Evolutionary conservation across 208 protist genomes (phyloP).

Genomic region (Leptomonas pyrrhocoris): DNA sequence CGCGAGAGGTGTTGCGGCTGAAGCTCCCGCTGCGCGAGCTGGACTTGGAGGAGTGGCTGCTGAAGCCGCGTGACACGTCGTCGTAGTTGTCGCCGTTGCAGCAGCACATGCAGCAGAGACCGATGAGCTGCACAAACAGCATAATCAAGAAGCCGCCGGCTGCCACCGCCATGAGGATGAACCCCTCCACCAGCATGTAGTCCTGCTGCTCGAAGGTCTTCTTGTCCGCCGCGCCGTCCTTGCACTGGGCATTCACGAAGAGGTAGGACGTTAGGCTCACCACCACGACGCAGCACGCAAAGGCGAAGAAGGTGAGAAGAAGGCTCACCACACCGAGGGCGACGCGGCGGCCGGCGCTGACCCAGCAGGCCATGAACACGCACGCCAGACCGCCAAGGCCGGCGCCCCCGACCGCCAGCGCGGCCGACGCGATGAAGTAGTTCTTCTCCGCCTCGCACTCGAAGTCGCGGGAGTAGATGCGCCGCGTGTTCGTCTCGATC

Average conservation of each 20-base stretch:
- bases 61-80: conserved; percentile 10
- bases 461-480: conserved; percentile 16
- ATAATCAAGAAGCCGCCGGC: conserved; percentile 35
- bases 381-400: conserved; percentile 16
- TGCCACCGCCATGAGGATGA: conserved; percentile 29
- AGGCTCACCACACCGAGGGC: conserved; percentile 7
- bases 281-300: conserved; percentile 19
- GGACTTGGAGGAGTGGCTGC: conserved; percentile 2
- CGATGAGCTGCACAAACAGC: conserved; percentile 12
- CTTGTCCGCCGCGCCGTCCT: background rate
- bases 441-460: background rate
- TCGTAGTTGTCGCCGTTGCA: conserved; percentile 7
- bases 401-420: conserved; percentile 12
- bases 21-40: background rate
- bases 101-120: conserved; percentile 11
- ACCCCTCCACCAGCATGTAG: conserved; percentile 40
- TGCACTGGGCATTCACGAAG: conserved; percentile 7
- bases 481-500: background rate
- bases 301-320: conserved; percentile 22
- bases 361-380: conserved; percentile 21
- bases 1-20: conserved; percentile 1
- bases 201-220: conserved; percentile 15
- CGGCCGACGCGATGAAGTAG: conserved; percentile 4
- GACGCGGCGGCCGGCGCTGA: conserved; percentile 6
- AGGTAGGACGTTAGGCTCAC: conserved; percentile 10